Evolutionary conservation across 2,329 filamentous ascomycete genomes (phyloP).

Genomic region (Aspergillus ibericus): DNA sequence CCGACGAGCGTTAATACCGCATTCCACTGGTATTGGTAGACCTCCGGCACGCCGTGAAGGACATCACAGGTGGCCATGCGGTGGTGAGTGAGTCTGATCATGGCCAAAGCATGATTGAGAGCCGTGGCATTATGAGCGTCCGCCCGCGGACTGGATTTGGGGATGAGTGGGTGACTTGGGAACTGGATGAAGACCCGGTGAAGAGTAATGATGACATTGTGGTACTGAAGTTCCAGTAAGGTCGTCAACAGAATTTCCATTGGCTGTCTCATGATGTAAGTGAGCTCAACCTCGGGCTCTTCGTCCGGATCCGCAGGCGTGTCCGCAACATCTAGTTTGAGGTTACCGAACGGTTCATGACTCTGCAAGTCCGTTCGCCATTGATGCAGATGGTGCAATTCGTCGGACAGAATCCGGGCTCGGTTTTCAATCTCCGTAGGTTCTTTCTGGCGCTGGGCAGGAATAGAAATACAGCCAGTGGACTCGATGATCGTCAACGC

Average conservation of each 20-base stretch:
- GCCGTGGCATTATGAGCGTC: slow-evolving; percentile 17
- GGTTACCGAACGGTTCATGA: background rate
- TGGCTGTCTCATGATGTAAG: slow-evolving; percentile 5
- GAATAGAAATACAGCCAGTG: background rate
- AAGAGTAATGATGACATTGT: slow-evolving; percentile 17
- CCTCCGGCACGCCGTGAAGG: slow-evolving; percentile 17
- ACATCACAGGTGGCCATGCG: slow-evolving; percentile 13
- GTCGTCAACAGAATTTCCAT: slow-evolving; percentile 9
- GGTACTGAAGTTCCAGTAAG: slow-evolving; percentile 17
- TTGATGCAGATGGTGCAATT: background rate
- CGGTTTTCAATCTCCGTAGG: background rate
- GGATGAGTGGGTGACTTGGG: slow-evolving; percentile 7
- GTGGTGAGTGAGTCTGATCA: slow-evolving; percentile 10
- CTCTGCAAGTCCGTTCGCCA: background rate
- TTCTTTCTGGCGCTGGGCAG: background rate
- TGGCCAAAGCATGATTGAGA: slow-evolving; percentile 18
- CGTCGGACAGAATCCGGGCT: background rate
- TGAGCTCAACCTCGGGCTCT: background rate
- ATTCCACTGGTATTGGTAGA: slow-evolving; percentile 24
- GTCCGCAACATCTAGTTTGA: background rate
- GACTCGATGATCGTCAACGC: background rate
- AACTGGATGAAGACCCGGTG: slow-evolving; percentile 23
- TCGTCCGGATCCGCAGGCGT: background rate
- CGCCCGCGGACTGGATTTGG: slow-evolving; percentile 11
- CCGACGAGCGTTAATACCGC: slow-evolving; percentile 21